These are phyloP conservation scores for Penicillium nucicola DNA, from an alignment of 495 filamentous ascomycete species.

Conservation along the genomic window DNA sequence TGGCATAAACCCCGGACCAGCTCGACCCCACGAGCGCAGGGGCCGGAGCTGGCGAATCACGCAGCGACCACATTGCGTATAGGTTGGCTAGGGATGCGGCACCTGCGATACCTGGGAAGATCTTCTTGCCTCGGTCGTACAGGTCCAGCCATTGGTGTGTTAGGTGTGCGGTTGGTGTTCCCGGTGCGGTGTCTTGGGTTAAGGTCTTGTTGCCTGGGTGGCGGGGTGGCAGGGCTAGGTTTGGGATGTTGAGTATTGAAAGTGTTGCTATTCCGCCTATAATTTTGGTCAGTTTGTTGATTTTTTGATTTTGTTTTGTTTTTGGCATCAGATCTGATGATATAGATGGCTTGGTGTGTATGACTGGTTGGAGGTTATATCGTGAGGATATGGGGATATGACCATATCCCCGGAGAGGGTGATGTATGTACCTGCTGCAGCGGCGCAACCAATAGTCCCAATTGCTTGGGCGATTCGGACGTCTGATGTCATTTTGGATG, in stretches of 20 bases:
- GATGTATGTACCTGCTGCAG: slow-evolving; percentile 18
- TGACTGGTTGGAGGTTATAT: not conserved
- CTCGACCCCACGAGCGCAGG: not conserved
- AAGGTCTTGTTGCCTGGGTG: slow-evolving; percentile 13
- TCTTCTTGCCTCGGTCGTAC: slow-evolving; percentile 24
- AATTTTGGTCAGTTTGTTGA: too few relatives aligned
- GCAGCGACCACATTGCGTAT: slow-evolving; percentile 26
- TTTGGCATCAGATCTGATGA: too few relatives aligned
- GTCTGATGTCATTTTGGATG: slow-evolving; percentile 1
- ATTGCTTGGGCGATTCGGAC: slow-evolving; percentile 22
- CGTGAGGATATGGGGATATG: not conserved
- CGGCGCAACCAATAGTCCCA: slow-evolving; percentile 25
- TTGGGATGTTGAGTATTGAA: slow-evolving; percentile 23
- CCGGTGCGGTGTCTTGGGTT: slow-evolving; percentile 6
- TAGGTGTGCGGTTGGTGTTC: slow-evolving; percentile 17
- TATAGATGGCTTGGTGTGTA: not conserved
- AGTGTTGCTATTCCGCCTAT: slow-evolving; percentile 25
- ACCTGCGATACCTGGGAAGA: slow-evolving; percentile 18
- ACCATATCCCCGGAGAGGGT: not conserved
- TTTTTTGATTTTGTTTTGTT: too few relatives aligned
- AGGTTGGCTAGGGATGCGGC: slow-evolving; percentile 26
- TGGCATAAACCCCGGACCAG: slow-evolving; percentile 18
- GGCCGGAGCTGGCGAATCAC: slow-evolving; percentile 5
- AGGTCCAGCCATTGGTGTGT: slow-evolving; percentile 31
- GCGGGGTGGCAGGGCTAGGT: slow-evolving; percentile 18